Conservation (phyloP, 2,329 filamentous ascomycete genomes). For the Epichloe brachyelytri region DNA sequence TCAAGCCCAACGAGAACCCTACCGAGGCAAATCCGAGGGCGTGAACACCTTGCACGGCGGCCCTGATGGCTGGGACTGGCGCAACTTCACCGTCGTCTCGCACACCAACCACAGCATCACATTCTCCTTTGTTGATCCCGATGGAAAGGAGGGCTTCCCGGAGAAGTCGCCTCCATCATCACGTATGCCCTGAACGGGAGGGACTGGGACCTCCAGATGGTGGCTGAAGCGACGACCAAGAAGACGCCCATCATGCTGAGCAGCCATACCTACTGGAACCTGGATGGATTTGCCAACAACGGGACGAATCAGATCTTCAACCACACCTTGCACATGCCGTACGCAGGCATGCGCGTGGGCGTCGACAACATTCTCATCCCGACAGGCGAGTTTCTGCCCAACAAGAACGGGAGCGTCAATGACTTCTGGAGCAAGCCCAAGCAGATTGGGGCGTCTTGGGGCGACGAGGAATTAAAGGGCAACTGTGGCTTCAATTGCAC, state of each 20-base stretch:
- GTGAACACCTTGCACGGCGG: slow-evolving; percentile 58
- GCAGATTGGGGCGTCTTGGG: slow-evolving; percentile 59
- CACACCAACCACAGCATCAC: slow-evolving; percentile 57
- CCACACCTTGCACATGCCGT: slow-evolving; percentile 61
- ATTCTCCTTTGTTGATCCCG: slow-evolving; percentile 60
- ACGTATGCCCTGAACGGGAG: slow-evolving; percentile 57
- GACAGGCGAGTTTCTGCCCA: slow-evolving; percentile 61
- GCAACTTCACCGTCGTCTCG: slow-evolving; percentile 64
- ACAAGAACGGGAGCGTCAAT: slow-evolving; percentile 54
- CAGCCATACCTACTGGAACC: slow-evolving; percentile 66
- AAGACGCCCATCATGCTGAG: slow-evolving; percentile 76
- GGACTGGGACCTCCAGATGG: slow-evolving; percentile 62
- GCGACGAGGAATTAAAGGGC: slow-evolving; percentile 45
- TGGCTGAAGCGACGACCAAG: slow-evolving; percentile 56
- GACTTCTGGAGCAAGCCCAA: slow-evolving; percentile 77
- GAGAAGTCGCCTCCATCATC: slow-evolving; percentile 60
- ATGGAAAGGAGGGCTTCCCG: slow-evolving; percentile 65
- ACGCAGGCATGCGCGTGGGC: slow-evolving; percentile 54
- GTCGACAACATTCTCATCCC: slow-evolving; percentile 63
- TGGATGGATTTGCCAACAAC: slow-evolving; percentile 66
- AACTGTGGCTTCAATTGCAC: slow-evolving; percentile 75
- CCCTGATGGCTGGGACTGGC: slow-evolving; percentile 60
- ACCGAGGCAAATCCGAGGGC: slow-evolving; percentile 34
- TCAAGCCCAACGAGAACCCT: slow-evolving; percentile 51
- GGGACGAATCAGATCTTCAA: slow-evolving; percentile 52